Conservation (phyloP, 1,139 yeast genomes). For the Candida sanyaensis region DNA sequence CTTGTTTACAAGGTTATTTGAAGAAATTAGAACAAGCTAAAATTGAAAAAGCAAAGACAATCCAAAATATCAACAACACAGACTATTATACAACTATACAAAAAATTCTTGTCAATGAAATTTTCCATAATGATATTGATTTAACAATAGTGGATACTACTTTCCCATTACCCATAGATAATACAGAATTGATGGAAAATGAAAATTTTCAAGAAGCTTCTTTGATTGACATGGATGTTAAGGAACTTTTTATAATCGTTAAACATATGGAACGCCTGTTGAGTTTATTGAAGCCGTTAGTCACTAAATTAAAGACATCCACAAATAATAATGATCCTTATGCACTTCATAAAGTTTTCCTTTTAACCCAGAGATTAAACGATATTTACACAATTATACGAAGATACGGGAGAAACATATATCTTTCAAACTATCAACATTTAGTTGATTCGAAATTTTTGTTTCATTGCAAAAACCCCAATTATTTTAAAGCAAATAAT, state of each 20-base stretch:
- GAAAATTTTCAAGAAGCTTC: slow-evolving; percentile 30
- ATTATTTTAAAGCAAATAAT: slow-evolving; percentile 27
- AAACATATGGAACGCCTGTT: slow-evolving; percentile 24
- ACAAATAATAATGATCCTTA: slow-evolving; percentile 24
- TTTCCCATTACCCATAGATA: slow-evolving; percentile 19
- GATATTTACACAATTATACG: slow-evolving; percentile 48
- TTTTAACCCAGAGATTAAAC: slow-evolving; percentile 45
- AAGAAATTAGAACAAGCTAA: slow-evolving; percentile 46
- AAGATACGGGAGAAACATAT: slow-evolving; percentile 45
- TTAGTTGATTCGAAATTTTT: slow-evolving; percentile 42
- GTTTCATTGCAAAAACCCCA: slow-evolving; percentile 25
- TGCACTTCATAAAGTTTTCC: slow-evolving; percentile 51
- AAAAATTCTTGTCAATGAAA: slow-evolving; percentile 6
- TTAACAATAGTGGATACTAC: slow-evolving; percentile 18
- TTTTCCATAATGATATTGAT: slow-evolving; percentile 15
- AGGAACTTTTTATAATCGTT: slow-evolving; percentile 28
- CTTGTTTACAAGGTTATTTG: slow-evolving; percentile 50
- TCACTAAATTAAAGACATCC: slow-evolving; percentile 24
- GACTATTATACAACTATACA: slow-evolving; percentile 11
- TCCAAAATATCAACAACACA: slow-evolving; percentile 4
- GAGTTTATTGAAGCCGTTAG: slow-evolving; percentile 25
- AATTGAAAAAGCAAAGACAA: slow-evolving; percentile 25
- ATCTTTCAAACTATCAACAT: slow-evolving; percentile 42
- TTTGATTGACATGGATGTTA: slow-evolving; percentile 46
- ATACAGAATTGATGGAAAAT: slow-evolving; percentile 14